phyloP scores from a whole-genome alignment of 176 grass and related monocot species.

The Thalia dealbata region DNA sequence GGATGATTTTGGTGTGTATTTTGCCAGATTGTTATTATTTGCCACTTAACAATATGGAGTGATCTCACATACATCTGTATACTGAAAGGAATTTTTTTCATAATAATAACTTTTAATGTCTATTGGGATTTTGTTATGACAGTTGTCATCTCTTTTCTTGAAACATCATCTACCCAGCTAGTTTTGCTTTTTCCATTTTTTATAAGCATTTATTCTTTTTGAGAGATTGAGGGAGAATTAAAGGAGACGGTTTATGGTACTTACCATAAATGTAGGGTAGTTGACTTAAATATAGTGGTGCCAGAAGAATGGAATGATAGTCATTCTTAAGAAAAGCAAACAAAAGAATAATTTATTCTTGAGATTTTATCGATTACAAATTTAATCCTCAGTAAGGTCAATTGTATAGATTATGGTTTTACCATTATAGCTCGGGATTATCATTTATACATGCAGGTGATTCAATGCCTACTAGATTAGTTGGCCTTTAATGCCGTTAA shows the following conservation, averaged over 20 bases:
- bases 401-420: background rate
- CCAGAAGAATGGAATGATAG: too few species aligned
- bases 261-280: too few species aligned
- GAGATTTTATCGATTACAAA: too few species aligned
- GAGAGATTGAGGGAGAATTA: too few species aligned
- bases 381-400: background rate
- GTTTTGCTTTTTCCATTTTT: too few species aligned
- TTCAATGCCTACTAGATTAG: background rate
- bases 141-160: background rate
- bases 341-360: too few species aligned
- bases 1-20: slow-evolving; percentile 85
- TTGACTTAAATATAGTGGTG: too few species aligned
- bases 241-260: too few species aligned
- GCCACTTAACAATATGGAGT: background rate
- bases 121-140: background rate
- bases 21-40: slow-evolving; percentile 11
- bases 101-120: background rate
- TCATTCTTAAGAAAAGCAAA: too few species aligned
- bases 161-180: background rate
- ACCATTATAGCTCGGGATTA: background rate
- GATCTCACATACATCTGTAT: background rate
- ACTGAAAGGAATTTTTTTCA: too few species aligned
- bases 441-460: background rate
- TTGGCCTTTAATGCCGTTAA: background rate
- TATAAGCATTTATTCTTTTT: too few species aligned